Conservation (phyloP, 768 basidiomycete genomes). For the Lentinula lateritia region DNA sequence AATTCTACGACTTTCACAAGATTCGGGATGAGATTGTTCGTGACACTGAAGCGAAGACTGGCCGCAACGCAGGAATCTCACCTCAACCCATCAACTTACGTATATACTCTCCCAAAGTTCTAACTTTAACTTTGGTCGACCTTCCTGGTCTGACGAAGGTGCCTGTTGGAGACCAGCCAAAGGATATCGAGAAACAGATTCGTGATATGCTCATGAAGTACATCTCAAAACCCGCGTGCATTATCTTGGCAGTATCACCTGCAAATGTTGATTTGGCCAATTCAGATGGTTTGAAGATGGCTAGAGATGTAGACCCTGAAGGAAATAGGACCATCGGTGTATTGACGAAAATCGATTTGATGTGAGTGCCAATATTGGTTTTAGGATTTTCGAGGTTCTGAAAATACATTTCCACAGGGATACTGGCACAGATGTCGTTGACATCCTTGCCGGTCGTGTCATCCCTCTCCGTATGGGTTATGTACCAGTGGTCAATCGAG, state of each 20-base stretch:
- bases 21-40: conserved; percentile 94
- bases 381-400: not conserved
- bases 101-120: conserved; percentile 94
- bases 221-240: conserved; percentile 92
- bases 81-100: conserved; percentile 96
- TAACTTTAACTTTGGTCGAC: conserved; percentile 96
- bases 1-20: conserved; percentile 97
- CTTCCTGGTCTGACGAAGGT: conserved; percentile 94
- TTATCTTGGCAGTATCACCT: conserved; percentile 92
- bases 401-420: conserved; percentile 59
- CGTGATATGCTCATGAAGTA: conserved; percentile 94
- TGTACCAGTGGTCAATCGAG: conserved; percentile 97
- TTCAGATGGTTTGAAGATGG: conserved; percentile 95
- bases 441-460: conserved; percentile 95
- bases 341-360: conserved; percentile 95
- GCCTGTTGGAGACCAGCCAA: conserved; percentile 93
- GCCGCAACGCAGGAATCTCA: conserved; percentile 97
- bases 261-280: conserved; percentile 98
- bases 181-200: conserved; percentile 97
- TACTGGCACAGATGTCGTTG: conserved; percentile 95
- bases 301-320: conserved; percentile 95
- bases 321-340: conserved; percentile 97
- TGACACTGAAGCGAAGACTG: conserved; percentile 98
- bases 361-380: conserved; percentile 48
- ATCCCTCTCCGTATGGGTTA: conserved; percentile 96